Evolutionary conservation across 2,329 filamentous ascomycete genomes (phyloP).

Genomic region (Cladosporium austrohemisphaericum): DNA sequence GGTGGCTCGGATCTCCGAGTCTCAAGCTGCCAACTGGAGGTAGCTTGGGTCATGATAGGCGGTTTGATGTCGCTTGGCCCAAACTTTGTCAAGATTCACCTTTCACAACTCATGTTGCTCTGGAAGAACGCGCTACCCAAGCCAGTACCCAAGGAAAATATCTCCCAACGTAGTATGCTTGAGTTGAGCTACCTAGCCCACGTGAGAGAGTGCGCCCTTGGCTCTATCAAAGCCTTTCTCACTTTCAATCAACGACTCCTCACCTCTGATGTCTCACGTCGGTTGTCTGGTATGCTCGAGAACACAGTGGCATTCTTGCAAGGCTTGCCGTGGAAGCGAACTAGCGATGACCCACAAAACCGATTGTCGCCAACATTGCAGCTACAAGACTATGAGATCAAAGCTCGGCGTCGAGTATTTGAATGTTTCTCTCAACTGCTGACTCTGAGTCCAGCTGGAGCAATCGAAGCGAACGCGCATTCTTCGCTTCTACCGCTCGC

Average conservation of each 20-base stretch:
- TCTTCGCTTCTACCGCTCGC: constrained; percentile 88
- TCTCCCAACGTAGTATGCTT: constrained; percentile 73
- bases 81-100: constrained; percentile 97
- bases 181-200: constrained; percentile 93
- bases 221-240: constrained; percentile 86
- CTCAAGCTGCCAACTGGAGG: constrained; percentile 91
- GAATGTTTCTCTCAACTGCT: constrained; percentile 94
- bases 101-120: constrained; percentile 85
- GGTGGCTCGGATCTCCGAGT: constrained; percentile 85
- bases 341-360: constrained; percentile 80
- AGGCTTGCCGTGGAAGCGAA: constrained; percentile 76
- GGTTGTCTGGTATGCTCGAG: constrained; percentile 90
- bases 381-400: constrained; percentile 82
- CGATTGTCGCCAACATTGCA: constrained; percentile 81
- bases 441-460: constrained; percentile 78
- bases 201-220: constrained; percentile 88
- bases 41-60: constrained; percentile 95
- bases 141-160: constrained; percentile 88
- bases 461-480: constrained; percentile 80
- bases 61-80: constrained; percentile 94
- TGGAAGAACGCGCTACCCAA: constrained; percentile 98
- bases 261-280: constrained; percentile 89
- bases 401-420: constrained; percentile 87
- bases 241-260: constrained; percentile 89
- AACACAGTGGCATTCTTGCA: constrained; percentile 89